Evolutionary conservation across 352 stramenopile species (phyloP).

Genomic region (Phytophthora melonis): DNA sequence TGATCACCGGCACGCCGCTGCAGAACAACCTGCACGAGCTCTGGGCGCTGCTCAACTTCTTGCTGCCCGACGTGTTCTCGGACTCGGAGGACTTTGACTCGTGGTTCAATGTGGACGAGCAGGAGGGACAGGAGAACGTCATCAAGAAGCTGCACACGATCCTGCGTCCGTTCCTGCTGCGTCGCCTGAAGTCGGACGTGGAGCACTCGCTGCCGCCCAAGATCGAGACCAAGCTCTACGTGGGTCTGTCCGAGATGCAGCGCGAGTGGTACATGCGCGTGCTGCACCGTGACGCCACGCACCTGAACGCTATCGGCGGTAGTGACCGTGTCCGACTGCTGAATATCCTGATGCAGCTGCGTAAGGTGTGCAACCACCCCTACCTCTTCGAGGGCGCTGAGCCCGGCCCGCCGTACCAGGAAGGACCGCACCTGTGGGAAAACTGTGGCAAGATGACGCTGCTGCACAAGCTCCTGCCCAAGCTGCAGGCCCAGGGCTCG

Average conservation of each 20-base stretch:
- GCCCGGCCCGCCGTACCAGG: conserved; percentile 95
- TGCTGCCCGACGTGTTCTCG: conserved; percentile 95
- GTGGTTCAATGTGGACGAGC: conserved; percentile 99
- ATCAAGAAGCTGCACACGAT: conserved; percentile 98
- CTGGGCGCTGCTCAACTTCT: conserved; percentile 99
- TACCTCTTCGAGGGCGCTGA: conserved; percentile 99
- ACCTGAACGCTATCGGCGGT: conserved; percentile 97
- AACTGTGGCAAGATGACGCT: conserved; percentile 99
- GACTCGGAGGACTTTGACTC: conserved; percentile 98
- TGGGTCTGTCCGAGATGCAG: conserved; percentile 98
- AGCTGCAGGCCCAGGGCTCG: conserved; percentile 88
- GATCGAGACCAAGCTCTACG: conserved; percentile 99
- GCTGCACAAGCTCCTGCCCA: conserved; percentile 94
- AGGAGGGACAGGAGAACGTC: conserved; percentile 96
- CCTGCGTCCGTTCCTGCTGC: conserved; percentile 97
- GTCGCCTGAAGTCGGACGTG: conserved; percentile 98
- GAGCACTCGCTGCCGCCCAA: conserved; percentile 98
- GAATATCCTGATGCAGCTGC: conserved; percentile 99
- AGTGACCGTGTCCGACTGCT: conserved; percentile 96
- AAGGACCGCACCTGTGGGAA: conserved; percentile 98
- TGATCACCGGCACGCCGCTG: conserved; percentile 98
- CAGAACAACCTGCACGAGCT: conserved; percentile 99
- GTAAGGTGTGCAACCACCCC: conserved; percentile 99
- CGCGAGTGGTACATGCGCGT: conserved; percentile 99
- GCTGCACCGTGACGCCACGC: conserved; percentile 94